Base-by-base conservation (phyloP, 2,329 filamentous ascomycete genomes). In the Fusarium aywerte region DNA sequence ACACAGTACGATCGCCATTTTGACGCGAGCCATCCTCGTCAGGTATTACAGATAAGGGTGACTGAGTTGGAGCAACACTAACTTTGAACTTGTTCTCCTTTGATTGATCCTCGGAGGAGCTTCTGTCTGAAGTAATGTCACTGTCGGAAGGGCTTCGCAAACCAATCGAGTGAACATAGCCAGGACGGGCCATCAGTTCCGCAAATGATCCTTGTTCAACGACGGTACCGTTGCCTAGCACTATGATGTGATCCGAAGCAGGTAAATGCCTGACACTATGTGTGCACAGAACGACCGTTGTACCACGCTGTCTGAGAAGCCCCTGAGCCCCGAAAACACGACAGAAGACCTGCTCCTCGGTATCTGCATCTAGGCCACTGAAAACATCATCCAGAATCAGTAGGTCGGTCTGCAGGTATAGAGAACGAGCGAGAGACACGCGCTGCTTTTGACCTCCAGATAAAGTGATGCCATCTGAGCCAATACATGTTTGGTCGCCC, bases 321-420 rank as follows among this genome's bases (percentile, higher is more conserved):
- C 84, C 83, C 1, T 70, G 58, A 0, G 73, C 50, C 1, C 81
- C 79, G 36, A 85, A 79, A 0, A 85, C 74, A 8, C 77, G 77
- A 3, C 76, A 68, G 57, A 85, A 82, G 8, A 85, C 74, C 5
- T 77, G 68, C 3, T 76, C 67, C 50, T 82, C 79, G 0, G 84
- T 86, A 11, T 80, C 73, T 4, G 77, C 75, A 60, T 84, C 82
- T 0, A 84, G 70, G 0, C 78, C 81, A 38, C 80, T 80, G 7
- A 84, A 76, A 0, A 77, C 68, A 42, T 85, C 82, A 55, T 85
- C 83, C 5, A 85, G 63, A 3, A 85, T 62, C 27, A 82, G 55
- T 21, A 83, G 68, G n/a, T 82, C 69, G 2, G 74, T 71, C 15
- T 75, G 68, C 3, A 78, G 74, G 68, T 82, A 85, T 1, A 85